Base-by-base conservation (phyloP, 2,329 filamentous ascomycete genomes). In the Cytospora piceicola region DNA sequence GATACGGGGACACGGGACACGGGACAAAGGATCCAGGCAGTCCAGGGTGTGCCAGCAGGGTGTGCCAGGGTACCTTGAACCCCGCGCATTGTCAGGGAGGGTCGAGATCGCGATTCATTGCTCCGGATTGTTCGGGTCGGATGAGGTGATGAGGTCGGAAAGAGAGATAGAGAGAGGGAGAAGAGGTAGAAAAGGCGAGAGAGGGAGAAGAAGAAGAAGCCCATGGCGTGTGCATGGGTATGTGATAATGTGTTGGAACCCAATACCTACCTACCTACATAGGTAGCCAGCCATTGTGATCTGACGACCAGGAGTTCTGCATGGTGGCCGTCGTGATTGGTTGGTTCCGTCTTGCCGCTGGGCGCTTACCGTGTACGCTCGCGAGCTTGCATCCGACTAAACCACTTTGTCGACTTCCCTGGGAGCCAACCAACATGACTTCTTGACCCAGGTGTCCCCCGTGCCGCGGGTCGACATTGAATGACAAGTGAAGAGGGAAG, bases 211-310 rank as follows among this genome's bases (percentile, higher is more conserved):
- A 32, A 60, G 52, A 60, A 60, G 42, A 52, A 36, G 34, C 27
- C 27, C 27, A 29, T 29, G 14, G 12, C 11, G 34, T 9, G 12
- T 14, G 34, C 11, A 36, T 4, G 12, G 49, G 22, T 22, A 22
- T 51, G 11, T 27, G 15, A 12, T 14, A 14, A 15, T 32, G 58
- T 29, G 27, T 42, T 36, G 15, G 24, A 42, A 62, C 17, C 52
- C 30, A 57, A 51, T n/a, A 20, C 24, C 20, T 7, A n/a, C 6
- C n/a, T 34, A n/a, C n/a, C n/a, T n/a, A n/a, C n/a, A n/a, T 30
- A 14, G 24, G 34, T 58, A 64, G 65, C 58, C 65, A n/a, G 65
- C 61, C 61, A 58, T 67, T 67, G 65, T 67, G 65, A 67, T 63
- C 39, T 60, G 57, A 57, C 42, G 39, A 53, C 57, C 42, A 32